Evolutionary conservation across 1,284 basidiomycete species (phyloP), one percentile per base, ranked within the genome.

Genomic region (Golubevia sp.): DNA sequence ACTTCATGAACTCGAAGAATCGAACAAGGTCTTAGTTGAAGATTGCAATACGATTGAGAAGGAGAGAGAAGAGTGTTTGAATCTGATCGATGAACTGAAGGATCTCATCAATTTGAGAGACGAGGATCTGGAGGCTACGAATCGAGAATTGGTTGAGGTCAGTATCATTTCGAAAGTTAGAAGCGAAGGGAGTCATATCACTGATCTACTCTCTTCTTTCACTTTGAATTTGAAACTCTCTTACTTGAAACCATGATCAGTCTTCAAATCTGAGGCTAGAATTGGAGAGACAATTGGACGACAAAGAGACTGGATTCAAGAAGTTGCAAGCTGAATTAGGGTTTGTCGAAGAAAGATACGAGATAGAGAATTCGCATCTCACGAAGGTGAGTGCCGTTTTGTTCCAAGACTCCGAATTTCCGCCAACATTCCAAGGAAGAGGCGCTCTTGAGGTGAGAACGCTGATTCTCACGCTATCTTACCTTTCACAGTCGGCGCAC

Each of bases 151-250:
- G 60, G 88, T 67, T 21, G 87, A 21, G 87, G 88, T 49, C 90
- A 92, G 76, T 38, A 21, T 4, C n/a, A 34, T 8, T 20, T 25
- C 87, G 89, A 56, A 88, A 91, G 59, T 86, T 91, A 54, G 86
- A 92, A 4, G 91, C n/a, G 70, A 89, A 88, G 21, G 85, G 94
- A 3, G 86, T 89, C 34, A 85, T 86, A 18, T 91, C 91, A 2
- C 87, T 94, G 53, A 94, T 76, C 5, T 20, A 64, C 50, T 20
- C 58, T 53, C 11, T 21, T 15, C 30, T 63, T 54, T 49, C 48
- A 62, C 44, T 25, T 30, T 56, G 49, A 62, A 54, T 64, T 53
- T 63, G 18, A 44, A n/a, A n/a, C n/a, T n/a, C n/a, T n/a, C n/a
- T n/a, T n/a, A n/a, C n/a, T n/a, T n/a, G n/a, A n/a, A n/a, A n/a